These are phyloP conservation scores for Fusarium buharicum DNA, from an alignment of 2,329 filamentous ascomycete genomes.

Conservation along the genomic window DNA sequence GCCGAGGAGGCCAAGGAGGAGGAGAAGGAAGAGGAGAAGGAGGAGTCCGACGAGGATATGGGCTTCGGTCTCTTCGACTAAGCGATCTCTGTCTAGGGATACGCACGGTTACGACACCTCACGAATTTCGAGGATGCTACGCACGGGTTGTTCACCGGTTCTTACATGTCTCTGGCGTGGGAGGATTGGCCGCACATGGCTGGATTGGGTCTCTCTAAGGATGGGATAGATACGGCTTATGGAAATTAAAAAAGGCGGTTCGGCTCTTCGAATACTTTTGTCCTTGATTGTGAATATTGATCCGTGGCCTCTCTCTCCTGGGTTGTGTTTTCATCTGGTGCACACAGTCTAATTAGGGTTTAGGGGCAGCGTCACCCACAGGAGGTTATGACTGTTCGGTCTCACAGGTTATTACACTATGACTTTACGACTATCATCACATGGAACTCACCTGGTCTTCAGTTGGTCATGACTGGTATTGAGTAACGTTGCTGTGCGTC, in stretches of 20 bases:
- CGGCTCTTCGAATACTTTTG: slow-evolving; percentile 36
- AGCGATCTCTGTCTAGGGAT: slow-evolving; percentile 52
- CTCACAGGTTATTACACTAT: neutral
- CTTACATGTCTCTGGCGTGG: slow-evolving; percentile 48
- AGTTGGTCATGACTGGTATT: neutral
- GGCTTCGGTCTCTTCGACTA: slow-evolving; percentile 82
- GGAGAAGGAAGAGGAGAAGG: slow-evolving; percentile 75
- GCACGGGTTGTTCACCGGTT: slow-evolving; percentile 48
- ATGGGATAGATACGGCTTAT: slow-evolving; percentile 46
- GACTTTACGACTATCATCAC: neutral
- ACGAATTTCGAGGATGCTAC: slow-evolving; percentile 50
- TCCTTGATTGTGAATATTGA: neutral
- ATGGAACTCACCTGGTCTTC: neutral
- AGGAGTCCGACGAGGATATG: slow-evolving; percentile 79
- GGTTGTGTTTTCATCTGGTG: neutral
- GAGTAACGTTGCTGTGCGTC: neutral
- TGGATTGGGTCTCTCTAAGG: slow-evolving; percentile 46
- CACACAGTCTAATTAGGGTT: slow-evolving; percentile 17
- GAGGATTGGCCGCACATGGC: slow-evolving; percentile 48
- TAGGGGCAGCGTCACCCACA: neutral
- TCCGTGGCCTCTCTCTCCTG: neutral
- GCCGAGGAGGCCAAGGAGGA: slow-evolving; percentile 79
- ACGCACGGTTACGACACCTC: slow-evolving; percentile 47
- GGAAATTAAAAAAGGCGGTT: slow-evolving; percentile 47
- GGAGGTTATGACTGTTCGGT: slow-evolving; percentile 8